Evolutionary conservation across 345 rosid genomes (phyloP).

Genomic region (Pugionium cornutum): DNA sequence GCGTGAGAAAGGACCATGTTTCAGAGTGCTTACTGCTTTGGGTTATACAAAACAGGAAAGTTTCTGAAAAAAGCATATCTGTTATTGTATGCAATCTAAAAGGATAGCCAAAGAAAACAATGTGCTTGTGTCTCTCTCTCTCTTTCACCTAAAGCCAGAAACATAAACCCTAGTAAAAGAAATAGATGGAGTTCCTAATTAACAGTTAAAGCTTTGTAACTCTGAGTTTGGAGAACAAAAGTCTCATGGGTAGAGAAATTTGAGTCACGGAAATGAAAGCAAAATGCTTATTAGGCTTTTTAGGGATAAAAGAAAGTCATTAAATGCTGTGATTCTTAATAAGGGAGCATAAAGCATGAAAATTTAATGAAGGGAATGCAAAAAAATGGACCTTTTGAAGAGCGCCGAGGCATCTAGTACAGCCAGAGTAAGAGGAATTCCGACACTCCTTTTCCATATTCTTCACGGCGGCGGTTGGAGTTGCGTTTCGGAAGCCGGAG

Average conservation of each 20-base stretch:
- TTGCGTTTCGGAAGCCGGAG: constrained; percentile 64
- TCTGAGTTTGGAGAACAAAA: background rate
- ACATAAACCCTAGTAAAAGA: constrained; percentile 8
- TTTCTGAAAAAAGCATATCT: constrained; percentile 28
- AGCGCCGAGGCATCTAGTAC: constrained; percentile 92
- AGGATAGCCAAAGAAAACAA: constrained; percentile 32
- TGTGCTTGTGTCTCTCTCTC: constrained; percentile 10
- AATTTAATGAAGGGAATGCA: background rate
- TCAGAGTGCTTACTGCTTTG: constrained; percentile 33
- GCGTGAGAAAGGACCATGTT: constrained; percentile 15
- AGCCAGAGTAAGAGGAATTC: constrained; percentile 88
- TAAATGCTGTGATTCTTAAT: constrained; percentile 35
- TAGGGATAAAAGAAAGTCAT: constrained; percentile 21
- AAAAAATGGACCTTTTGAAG: constrained; percentile 76
- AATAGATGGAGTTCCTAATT: background rate
- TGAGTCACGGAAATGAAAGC: constrained; percentile 28
- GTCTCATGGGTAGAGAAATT: constrained; percentile 19
- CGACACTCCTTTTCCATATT: constrained; percentile 84
- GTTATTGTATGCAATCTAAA: constrained; percentile 44
- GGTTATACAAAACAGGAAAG: constrained; percentile 38
- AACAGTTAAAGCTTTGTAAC: constrained; percentile 1
- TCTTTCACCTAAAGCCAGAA: constrained; percentile 27
- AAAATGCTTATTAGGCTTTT: constrained; percentile 28
- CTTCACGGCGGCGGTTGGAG: constrained; percentile 85
- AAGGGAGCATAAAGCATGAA: constrained; percentile 26